Evolutionary conservation across 1,284 basidiomycete species (phyloP).

Genomic region (Tylopilus orsonianus): DNA sequence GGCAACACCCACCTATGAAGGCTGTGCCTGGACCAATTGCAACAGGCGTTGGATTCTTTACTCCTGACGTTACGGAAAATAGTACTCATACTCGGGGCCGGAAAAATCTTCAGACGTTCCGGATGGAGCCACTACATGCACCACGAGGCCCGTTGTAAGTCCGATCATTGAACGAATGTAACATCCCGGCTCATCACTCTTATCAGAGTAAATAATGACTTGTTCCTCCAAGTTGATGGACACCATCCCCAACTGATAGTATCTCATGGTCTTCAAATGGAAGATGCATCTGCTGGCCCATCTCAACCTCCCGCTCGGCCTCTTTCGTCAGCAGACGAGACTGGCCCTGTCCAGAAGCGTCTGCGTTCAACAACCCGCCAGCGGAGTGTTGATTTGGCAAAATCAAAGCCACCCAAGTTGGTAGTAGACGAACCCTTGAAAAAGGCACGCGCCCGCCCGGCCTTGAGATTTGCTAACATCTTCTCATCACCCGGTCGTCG

Average conservation of each 20-base stretch:
- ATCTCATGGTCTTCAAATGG: constrained; percentile 37
- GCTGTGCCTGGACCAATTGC: constrained; percentile 43
- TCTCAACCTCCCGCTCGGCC: constrained; percentile 56
- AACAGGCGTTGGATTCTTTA: constrained; percentile 74
- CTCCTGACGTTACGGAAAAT: constrained; percentile 60
- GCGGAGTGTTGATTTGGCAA: constrained; percentile 42
- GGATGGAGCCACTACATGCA: constrained; percentile 48
- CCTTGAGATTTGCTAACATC: constrained; percentile 75
- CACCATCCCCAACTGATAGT: constrained; percentile 53
- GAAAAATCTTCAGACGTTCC: constrained; percentile 55
- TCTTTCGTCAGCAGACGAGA: constrained; percentile 77
- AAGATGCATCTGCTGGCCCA: constrained; percentile 38
- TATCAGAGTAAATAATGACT: constrained; percentile 56
- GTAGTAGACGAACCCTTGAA: constrained; percentile 65
- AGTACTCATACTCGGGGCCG: constrained; percentile 55
- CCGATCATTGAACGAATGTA: constrained; percentile 2
- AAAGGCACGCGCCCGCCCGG: constrained; percentile 83
- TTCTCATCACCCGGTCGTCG: constrained; percentile 77
- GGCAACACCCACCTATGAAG: constrained; percentile 46
- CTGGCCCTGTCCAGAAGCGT: constrained; percentile 73
- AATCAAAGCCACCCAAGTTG: constrained; percentile 55
- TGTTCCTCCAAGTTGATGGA: constrained; percentile 56
- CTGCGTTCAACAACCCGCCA: constrained; percentile 63
- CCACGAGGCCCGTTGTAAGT: constrained; percentile 66
- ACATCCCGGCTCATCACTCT: constrained; percentile 7